Evolutionary conservation across 108 stramenopile genomes (phyloP), one percentile per base, ranked within the genome.

Genomic region (Chaetoceros tenuissimus): DNA sequence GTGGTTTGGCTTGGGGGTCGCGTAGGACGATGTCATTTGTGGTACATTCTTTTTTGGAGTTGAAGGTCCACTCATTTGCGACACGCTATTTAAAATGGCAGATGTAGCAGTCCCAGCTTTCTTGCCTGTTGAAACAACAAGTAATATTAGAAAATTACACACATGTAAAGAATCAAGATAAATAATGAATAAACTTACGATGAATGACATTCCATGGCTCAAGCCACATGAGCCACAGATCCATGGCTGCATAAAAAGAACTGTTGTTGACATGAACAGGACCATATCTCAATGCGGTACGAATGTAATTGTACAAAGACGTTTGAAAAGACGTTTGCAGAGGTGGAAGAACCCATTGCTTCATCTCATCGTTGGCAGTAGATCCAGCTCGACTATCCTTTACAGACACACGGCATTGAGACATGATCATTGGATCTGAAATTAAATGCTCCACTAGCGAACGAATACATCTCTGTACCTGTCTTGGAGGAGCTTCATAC

Each of bases 161-260:
- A 31, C 49, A 51, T 1, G 53, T 20, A 47, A 57, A 13, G 13
- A 53, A 55, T 48, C 13, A n/a, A 29, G 54, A 28, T 30, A 7
- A 13, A 28, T 19, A 55, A 55, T 28, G 10, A n/a, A 55, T 31
- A 22, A 55, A 56, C 67, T 54, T 52, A 52, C 26, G 26, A 47
- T 62, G 56, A 43, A 53, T 40, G 1, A 64, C 66, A 49, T 89
- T 87, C 92, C 92, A 93, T 20, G 92, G 92, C 51, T 93, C 92
- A 53, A 93, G 43, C 85, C 85, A 93, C 5, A 84, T 34, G 17
- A 93, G 55, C 87, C 87, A 93, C 43, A 77, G 67, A 62, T 89
- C 79, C 64, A 93, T 56, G 1, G 83, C 92, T 25, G 69, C 47
- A 44, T 84, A 81, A 53, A 93, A 93, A 16, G 76, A 67, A 0